Base-by-base conservation (phyloP, 2,329 filamentous ascomycete species). In the Zasmidium citrigriseum region DNA sequence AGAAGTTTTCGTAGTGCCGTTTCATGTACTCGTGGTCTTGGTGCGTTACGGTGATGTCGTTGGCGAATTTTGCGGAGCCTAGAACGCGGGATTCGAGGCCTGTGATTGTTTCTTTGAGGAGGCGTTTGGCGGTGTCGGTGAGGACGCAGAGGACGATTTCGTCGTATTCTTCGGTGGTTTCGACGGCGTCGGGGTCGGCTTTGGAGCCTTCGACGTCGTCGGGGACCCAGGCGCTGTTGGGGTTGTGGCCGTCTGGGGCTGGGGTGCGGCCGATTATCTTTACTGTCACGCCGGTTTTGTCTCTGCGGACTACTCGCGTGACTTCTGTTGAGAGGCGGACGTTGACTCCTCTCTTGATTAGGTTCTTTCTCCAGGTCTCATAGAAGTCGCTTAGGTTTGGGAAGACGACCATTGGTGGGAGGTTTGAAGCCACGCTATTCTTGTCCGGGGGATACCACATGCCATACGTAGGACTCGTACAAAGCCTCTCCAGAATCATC, bases 21-120 rank as follows among this genome's bases (percentile, higher is more conserved):
- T 83, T 79, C 77, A 90, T 88, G 75, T 89, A 90, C 11, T 80
- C 75, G 4, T 76, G 74, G 69, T 90, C 87, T 64, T 78, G 82
- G 70, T 90, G 87, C 1, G 87, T 90, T 61, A 90, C 80, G 14
- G 87, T 90, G 55, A 90, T 83, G 70, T 90, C 88, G 76, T 90
- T 83, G 67, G 82, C 85, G 72, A 89, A 86, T 59, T 85, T 85
- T 10, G 88, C 88, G 16, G 86, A 84, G n/a, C 88, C 86, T 0
- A 93, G 82, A 10, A 93, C 83, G 46, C 82, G 80, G 50, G 79
- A 84, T 70, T 93, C 89, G 41, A 82, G 79, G 77, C 83, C 85
- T 11, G 76, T 82, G 23, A 85, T 82, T 1, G 80, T 82, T 4
- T 80, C 77, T 46, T 81, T 80, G 1, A 90, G 80, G 3, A 89